Percentiles rank a stretch among this genome's conserved stretches.
Conservation (phyloP, 805 yeast genomes). For the Ascoidea tarda region DNA sequence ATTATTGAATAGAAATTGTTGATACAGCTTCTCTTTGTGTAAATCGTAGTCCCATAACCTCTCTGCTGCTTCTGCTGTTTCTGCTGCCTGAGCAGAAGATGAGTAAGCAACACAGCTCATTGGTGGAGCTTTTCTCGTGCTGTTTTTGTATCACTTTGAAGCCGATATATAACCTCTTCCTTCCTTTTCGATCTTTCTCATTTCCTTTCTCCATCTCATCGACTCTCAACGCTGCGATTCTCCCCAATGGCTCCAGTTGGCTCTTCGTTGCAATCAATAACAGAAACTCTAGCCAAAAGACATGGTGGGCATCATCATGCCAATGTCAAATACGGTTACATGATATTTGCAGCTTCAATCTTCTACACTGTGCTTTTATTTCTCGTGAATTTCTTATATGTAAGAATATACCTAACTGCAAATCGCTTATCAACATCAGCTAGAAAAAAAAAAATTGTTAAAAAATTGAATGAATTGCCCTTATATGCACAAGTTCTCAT, state of each 20-base stretch:
- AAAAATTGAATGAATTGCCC: conserved; percentile 21
- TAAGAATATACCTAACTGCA: neutral
- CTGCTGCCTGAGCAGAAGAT: no score
- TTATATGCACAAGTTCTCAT: conserved; percentile 19
- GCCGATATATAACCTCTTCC: no score
- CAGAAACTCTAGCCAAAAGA: neutral
- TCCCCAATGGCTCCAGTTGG: neutral
- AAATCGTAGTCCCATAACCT: no score
- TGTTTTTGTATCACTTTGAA: no score
- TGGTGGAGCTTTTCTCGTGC: no score
- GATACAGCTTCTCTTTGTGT: no score
- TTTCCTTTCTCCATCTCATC: no score
- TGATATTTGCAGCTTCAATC: conserved; percentile 27
- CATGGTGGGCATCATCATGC: conserved; percentile 30
- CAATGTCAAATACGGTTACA: conserved; percentile 48
- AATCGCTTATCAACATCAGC: conserved; percentile 15
- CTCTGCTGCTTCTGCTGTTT: no score
- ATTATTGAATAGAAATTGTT: no score
- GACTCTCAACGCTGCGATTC: no score
- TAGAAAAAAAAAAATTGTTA: conserved; percentile 19
- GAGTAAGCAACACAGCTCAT: no score
- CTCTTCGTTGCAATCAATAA: neutral
- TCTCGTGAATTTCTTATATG: conserved; percentile 16
- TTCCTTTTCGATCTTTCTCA: no score
- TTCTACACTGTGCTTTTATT: conserved; percentile 24